Base-by-base conservation (phyloP, 805 yeast genomes). In the Spathaspora boniae region DNA sequence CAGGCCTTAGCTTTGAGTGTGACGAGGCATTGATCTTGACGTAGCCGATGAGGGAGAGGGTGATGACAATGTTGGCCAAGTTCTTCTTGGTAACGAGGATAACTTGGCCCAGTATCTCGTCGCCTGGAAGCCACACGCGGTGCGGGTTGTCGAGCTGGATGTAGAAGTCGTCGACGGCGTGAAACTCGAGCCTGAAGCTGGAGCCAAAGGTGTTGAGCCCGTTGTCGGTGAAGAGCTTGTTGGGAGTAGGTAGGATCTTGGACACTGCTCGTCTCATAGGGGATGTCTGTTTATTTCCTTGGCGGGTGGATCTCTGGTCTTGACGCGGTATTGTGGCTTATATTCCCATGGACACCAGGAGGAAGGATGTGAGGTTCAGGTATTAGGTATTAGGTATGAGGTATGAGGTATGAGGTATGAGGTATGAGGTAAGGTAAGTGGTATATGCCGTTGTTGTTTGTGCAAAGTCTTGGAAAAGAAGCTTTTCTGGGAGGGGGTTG, bases 81-180 rank as follows among this genome's bases (percentile, higher is more conserved):
- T 79, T 79, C 45, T 72, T 74, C 50, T 74, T 74, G 34, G 81
- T 54, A 4, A 74, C 69, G 9, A 83, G 58, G 1, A 78, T 70
- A 9, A 78, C 72, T 45, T 76, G 79, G 11, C 94, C 94, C 1
- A 69, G 58, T 3, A 86, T 72, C 44, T 71, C 72, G 35, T 86
- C 95, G 11, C 91, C 93, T 0, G 96, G 95, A n/a, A 68, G 62
- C 76, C 82, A 86, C 4, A 74, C 62, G 45, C 76, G 74, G 55
- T 86, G 95, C 1, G 95, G 89, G 36, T 81, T 80, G 42, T 80
- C 82, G 30, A 87, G 65, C 29, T 68, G 68, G 31, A 87, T 78
- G 56, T 78, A 83, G 57, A 86, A 81, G 45, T 84, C 89, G 28
- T 68, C 70, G 9, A 77, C 69, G 8, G 73, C 60, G 29, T 60